Conservation (phyloP, 2,329 filamentous ascomycete genomes). For the Herpotrichia juniperi region DNA sequence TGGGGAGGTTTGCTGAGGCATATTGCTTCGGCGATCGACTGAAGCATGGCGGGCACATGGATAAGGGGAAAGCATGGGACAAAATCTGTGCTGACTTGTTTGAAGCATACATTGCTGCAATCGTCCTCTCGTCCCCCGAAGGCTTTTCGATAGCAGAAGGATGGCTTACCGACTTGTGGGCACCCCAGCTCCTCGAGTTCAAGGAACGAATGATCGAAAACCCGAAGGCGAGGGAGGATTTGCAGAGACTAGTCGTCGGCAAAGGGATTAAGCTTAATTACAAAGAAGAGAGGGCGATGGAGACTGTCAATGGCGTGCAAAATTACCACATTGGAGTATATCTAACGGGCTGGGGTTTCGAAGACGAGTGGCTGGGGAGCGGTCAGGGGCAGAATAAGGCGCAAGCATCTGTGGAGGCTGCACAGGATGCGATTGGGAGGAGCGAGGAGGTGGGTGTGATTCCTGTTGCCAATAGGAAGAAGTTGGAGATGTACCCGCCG, state of each 20-base stretch:
- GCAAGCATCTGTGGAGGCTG: constrained; percentile 72
- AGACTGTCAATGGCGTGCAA: constrained; percentile 59
- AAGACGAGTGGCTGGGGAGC: constrained; percentile 64
- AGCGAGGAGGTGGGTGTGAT: constrained; percentile 14
- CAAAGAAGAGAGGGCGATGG: constrained; percentile 59
- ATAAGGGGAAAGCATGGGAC: constrained; percentile 44
- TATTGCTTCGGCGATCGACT: constrained; percentile 75
- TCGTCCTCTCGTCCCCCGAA: constrained; percentile 71
- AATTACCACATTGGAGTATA: constrained; percentile 69
- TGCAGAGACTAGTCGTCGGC: constrained; percentile 43
- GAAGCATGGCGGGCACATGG: constrained; percentile 52
- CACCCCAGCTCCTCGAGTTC: constrained; percentile 40
- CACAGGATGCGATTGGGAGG: constrained; percentile 64
- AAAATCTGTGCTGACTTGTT: constrained; percentile 89
- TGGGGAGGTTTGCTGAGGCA: constrained; percentile 70
- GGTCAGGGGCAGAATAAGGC: constrained; percentile 71
- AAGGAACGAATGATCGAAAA: constrained; percentile 43
- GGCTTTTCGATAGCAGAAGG: constrained; percentile 67
- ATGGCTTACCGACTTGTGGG: constrained; percentile 82
- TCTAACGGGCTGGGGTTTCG: constrained; percentile 72
- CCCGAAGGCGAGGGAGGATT: constrained; percentile 45
- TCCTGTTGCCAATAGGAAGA: constrained; percentile 3
- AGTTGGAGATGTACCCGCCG: constrained; percentile 8
- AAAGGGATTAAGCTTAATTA: constrained; percentile 47
- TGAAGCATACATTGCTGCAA: constrained; percentile 85